Evolutionary conservation across 129 eudicot genomes (phyloP).

Genomic region (Centrapalus pauciflorus): DNA sequence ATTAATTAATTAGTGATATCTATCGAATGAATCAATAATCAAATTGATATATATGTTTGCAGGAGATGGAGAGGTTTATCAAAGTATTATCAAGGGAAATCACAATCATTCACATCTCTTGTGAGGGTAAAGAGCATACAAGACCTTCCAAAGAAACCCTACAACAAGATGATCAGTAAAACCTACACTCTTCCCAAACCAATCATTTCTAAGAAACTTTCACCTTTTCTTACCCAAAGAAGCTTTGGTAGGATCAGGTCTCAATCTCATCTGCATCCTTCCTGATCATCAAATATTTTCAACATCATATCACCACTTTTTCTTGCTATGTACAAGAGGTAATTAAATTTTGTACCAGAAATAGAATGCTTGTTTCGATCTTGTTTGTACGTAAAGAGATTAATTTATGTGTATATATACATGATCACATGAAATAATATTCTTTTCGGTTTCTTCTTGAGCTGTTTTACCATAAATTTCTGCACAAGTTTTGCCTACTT

Average conservation of each 20-base stretch:
- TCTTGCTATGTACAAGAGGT: too few relatives aligned
- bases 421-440: too few relatives aligned
- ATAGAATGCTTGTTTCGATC: too few relatives aligned
- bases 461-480: too few relatives aligned
- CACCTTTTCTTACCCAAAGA: slow-evolving; percentile 28
- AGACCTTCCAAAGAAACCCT: slow-evolving; percentile 70
- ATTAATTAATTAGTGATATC: neutral
- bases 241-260: slow-evolving; percentile 19
- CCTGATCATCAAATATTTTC: slow-evolving; percentile 21
- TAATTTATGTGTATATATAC: too few relatives aligned
- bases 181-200: slow-evolving; percentile 55
- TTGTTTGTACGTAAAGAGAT: too few relatives aligned
- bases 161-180: slow-evolving; percentile 36
- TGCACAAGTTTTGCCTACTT: too few relatives aligned
- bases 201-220: slow-evolving; percentile 43
- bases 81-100: slow-evolving; percentile 69
- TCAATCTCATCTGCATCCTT: too few relatives aligned
- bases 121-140: slow-evolving; percentile 69
- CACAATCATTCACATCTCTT: slow-evolving; percentile 71
- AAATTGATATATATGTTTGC: slow-evolving; percentile 4
- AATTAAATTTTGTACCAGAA: too few relatives aligned
- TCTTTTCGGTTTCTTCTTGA: too few relatives aligned
- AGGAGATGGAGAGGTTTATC: slow-evolving; percentile 82
- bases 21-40: slow-evolving; percentile 1
- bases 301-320: too few relatives aligned